Percentiles rank a stretch among this genome's conserved stretches.
Evolutionary conservation across 495 filamentous ascomycete genomes (phyloP).

Genomic region (Niebla homalea): DNA sequence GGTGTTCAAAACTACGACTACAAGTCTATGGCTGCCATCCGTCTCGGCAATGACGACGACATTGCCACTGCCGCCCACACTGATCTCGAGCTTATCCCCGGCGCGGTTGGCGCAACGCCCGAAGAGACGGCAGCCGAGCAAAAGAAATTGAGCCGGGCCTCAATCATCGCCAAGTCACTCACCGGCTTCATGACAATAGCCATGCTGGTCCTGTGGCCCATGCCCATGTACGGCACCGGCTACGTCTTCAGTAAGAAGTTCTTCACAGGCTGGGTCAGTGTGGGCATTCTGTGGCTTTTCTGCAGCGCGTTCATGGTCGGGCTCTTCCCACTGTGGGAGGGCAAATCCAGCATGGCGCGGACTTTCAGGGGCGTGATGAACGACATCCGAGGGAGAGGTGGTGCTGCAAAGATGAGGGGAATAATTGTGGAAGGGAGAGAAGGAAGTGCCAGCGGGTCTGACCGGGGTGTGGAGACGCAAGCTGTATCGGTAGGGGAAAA

Average conservation of each 20-base stretch:
- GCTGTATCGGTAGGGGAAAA: neutral
- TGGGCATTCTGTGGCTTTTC: slow-evolving; percentile 85
- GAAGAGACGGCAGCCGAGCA: slow-evolving; percentile 42
- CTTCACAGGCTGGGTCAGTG: slow-evolving; percentile 82
- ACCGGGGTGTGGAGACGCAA: slow-evolving; percentile 1
- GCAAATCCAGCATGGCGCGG: slow-evolving; percentile 49
- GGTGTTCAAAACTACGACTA: slow-evolving; percentile 81
- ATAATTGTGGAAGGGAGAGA: slow-evolving; percentile 6
- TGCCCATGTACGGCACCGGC: slow-evolving; percentile 77
- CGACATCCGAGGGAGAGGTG: slow-evolving; percentile 50
- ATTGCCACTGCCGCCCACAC: slow-evolving; percentile 52
- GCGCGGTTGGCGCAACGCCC: slow-evolving; percentile 31
- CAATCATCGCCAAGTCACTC: slow-evolving; percentile 64
- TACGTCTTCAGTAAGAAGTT: slow-evolving; percentile 87
- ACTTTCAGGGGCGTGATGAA: slow-evolving; percentile 52
- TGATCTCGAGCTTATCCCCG: slow-evolving; percentile 57
- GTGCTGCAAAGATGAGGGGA: slow-evolving; percentile 2
- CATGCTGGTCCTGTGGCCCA: slow-evolving; percentile 81
- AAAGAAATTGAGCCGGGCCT: slow-evolving; percentile 53
- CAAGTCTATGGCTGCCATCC: slow-evolving; percentile 71
- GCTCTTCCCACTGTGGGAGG: slow-evolving; percentile 73
- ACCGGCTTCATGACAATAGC: slow-evolving; percentile 65
- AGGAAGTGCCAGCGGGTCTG: slow-evolving; percentile 2
- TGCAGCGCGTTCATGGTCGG: slow-evolving; percentile 59
- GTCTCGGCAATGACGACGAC: slow-evolving; percentile 71